Base-by-base conservation (phyloP, 2,329 filamentous ascomycete genomes). In the Claviceps sp. region DNA sequence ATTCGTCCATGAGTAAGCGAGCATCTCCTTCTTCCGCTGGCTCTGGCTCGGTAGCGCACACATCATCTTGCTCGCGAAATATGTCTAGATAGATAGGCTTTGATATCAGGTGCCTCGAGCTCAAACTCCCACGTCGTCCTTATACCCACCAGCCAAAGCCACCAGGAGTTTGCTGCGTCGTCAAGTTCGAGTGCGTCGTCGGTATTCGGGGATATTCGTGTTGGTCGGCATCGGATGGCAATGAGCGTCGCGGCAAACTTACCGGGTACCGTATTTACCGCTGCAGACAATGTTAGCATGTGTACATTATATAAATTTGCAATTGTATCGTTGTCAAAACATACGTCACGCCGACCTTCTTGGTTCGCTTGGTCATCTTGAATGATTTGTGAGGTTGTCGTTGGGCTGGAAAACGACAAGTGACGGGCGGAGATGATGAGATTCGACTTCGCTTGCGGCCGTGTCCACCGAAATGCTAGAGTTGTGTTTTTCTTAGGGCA, bases 221-320 rank as follows among this genome's bases (percentile, higher is more conserved):
- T 11, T 37, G 14, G 11, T 37, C 9, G 26, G 16, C 4, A 5
- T 11, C 9, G 16, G 8, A 20, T 18, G 44, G 26, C 24, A 18
- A 14, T 9, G 20, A 38, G 41, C 22, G 13, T 48, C 45, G 24
- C 16, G 26, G 45, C 14, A 18, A 50, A 69, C 84, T 75, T 86
- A 94, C 85, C 89, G 88, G 72, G 86, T 90, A 82, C 90, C 90
- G 78, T 95, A 96, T 84, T 95, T 94, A 78, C 90, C 68, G 68
- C 68, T 70, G 63, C 30, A 52, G 26, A 54, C 20, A 48, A 45
- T 47, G 61, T 70, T 66, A 69, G 62, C 62, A 63, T 48, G 48
- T 55, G 45, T 44, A 8, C 2, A 47, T 11, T 22, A 48, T 42
- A 48, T 54, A 48, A 52, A 50, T 52, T 45, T 6, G 30, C 48